These are phyloP conservation scores for Ceriops zippeliana DNA, from an alignment of 345 rosid species.

Conservation along the genomic window DNA sequence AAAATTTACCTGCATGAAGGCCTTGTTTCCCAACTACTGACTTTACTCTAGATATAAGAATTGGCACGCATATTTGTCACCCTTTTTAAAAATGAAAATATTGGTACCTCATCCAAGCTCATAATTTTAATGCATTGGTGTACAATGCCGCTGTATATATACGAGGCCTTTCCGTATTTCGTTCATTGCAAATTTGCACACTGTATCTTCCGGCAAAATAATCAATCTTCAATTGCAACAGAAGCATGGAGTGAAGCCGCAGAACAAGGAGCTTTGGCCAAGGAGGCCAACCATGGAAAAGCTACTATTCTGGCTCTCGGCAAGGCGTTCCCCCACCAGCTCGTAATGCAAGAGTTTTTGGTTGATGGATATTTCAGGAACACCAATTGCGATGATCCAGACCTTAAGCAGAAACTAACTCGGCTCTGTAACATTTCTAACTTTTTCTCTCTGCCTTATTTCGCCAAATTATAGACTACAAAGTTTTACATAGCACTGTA, in stretches of 20 bases:
- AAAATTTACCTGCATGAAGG: constrained; percentile 27
- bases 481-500: too few relatives aligned
- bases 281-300: constrained; percentile 49
- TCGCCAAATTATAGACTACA: too few relatives aligned
- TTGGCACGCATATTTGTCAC: constrained; percentile 6
- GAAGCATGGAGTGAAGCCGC: constrained; percentile 45
- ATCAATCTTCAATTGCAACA: neutral
- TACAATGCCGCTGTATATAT: constrained; percentile 22
- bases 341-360: constrained; percentile 87
- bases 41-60: neutral
- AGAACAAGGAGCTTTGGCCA: constrained; percentile 26
- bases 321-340: constrained; percentile 96
- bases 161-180: neutral
- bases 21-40: constrained; percentile 47
- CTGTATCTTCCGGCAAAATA: neutral
- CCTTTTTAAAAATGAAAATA: neutral
- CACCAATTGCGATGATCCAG: constrained; percentile 91
- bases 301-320: constrained; percentile 84
- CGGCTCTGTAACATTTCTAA: constrained; percentile 59
- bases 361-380: constrained; percentile 87
- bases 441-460: constrained; percentile 3
- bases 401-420: constrained; percentile 78
- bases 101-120: neutral
- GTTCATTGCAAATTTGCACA: constrained; percentile 15
- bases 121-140: neutral